Evolutionary conservation across 768 basidiomycete genomes (phyloP).

Genomic region (Tricholoma bakamatsutake): DNA sequence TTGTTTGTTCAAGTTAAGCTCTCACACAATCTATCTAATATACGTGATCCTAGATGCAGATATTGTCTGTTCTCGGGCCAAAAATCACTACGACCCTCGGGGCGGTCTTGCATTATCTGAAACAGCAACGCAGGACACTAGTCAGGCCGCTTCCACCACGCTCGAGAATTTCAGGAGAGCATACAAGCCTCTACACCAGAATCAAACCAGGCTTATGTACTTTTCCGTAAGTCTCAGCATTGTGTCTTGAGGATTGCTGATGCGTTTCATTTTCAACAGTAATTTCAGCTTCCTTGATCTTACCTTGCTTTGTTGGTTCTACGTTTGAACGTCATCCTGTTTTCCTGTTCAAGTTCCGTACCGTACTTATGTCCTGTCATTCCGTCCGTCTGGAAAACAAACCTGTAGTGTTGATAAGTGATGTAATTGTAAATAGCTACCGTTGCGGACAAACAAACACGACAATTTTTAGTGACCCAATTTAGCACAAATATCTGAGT

Average conservation of each 20-base stretch:
- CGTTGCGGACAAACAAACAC: too few species aligned
- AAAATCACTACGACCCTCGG: slow-evolving; percentile 57
- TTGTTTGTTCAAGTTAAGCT: slow-evolving; percentile 39
- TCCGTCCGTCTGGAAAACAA: too few species aligned
- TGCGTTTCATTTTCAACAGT: too few species aligned
- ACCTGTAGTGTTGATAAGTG: too few species aligned
- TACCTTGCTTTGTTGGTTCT: too few species aligned
- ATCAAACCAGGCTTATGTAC: slow-evolving; percentile 33
- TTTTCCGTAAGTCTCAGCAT: slow-evolving; percentile 28
- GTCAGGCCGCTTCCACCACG: slow-evolving; percentile 23
- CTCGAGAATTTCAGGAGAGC: slow-evolving; percentile 43
- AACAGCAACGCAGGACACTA: slow-evolving; percentile 30
- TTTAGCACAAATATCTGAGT: too few species aligned
- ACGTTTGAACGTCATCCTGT: too few species aligned
- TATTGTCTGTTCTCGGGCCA: slow-evolving; percentile 62
- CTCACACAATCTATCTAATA: background rate
- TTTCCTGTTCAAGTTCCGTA: too few species aligned
- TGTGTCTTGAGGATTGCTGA: background rate
- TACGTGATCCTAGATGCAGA: slow-evolving; percentile 47
- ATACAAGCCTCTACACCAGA: slow-evolving; percentile 40
- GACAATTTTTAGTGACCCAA: too few species aligned
- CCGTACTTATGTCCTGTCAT: too few species aligned
- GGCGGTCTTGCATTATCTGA: slow-evolving; percentile 38
- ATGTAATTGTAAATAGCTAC: too few species aligned
- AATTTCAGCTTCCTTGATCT: too few species aligned